Percentiles rank a stretch among this genome's conserved stretches.
These are phyloP conservation scores for Bombardia bombarda DNA, from an alignment of 495 filamentous ascomycete species.

Conservation along the genomic window DNA sequence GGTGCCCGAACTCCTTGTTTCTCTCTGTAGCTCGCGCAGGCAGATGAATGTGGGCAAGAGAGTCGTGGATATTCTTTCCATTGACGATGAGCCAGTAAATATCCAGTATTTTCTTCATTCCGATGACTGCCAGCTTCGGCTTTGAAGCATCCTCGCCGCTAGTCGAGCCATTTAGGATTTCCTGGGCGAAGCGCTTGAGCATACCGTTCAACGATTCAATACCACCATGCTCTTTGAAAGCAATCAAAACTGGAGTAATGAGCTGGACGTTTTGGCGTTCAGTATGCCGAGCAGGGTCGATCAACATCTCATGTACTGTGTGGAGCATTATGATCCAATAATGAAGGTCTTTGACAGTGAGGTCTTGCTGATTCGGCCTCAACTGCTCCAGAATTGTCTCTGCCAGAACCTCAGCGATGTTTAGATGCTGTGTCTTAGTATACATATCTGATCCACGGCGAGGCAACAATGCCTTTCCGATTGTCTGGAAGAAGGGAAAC, in stretches of 20 bases:
- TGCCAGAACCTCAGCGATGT: conserved; percentile 73
- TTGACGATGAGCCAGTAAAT: conserved; percentile 70
- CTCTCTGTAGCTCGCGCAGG: conserved; percentile 42
- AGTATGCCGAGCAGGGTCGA: conserved; percentile 48
- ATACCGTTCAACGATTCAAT: conserved; percentile 65
- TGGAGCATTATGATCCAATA: conserved; percentile 77
- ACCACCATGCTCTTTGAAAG: conserved; percentile 76
- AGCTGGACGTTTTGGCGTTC: conserved; percentile 58
- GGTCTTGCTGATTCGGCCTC: conserved; percentile 11
- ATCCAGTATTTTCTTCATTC: conserved; percentile 76
- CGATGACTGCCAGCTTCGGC: conserved; percentile 35
- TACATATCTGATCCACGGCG: conserved; percentile 58
- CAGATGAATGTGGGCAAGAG: conserved; percentile 57
- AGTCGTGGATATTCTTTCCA: conserved; percentile 71
- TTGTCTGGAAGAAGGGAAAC: conserved; percentile 65
- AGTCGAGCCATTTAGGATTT: conserved; percentile 37
- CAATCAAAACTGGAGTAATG: conserved; percentile 71
- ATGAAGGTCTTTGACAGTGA: conserved; percentile 46
- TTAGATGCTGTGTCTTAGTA: conserved; percentile 57
- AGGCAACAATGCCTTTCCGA: conserved; percentile 71
- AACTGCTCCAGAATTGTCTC: conserved; percentile 62
- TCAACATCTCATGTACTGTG: conserved; percentile 66
- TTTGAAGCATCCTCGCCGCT: conserved; percentile 26
- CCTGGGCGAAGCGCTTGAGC: conserved; percentile 62
- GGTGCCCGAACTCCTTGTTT: conserved; percentile 56